Conservation (phyloP, 371 early-diverging fungal genomes). For the Mucor irregularis region DNA sequence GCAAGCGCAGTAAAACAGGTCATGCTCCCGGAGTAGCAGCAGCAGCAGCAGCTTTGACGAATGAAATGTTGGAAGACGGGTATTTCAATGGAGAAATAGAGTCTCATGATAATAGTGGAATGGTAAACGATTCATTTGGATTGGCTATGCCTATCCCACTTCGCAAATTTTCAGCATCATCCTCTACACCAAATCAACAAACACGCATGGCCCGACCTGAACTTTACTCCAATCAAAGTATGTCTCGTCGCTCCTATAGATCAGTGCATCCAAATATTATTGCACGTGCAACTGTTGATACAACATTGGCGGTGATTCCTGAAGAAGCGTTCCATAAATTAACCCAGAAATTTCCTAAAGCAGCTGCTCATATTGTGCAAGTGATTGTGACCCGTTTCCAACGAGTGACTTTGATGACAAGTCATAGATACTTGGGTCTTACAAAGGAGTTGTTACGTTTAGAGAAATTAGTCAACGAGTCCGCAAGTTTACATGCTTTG, state of each 20-base stretch:
- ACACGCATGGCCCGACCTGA: neutral
- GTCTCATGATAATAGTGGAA: neutral
- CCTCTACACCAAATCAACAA: neutral
- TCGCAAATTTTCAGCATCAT: conserved; percentile 2
- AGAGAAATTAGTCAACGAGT: conserved; percentile 76
- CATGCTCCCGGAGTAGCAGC: neutral
- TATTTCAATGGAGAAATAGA: conserved; percentile 9
- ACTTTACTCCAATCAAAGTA: neutral
- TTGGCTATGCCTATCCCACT: conserved; percentile 15
- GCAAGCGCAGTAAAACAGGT: conserved; percentile 5
- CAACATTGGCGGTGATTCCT: conserved; percentile 94
- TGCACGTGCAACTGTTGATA: conserved; percentile 84
- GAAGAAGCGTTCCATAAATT: conserved; percentile 90
- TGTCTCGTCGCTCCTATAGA: conserved; percentile 19
- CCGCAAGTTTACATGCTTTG: conserved; percentile 56
- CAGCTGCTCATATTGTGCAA: conserved; percentile 94
- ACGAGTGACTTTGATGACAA: conserved; percentile 90
- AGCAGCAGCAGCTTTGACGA: too few species aligned
- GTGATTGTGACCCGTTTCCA: conserved; percentile 95
- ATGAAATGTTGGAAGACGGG: neutral
- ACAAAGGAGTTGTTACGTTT: conserved; percentile 85
- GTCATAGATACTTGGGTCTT: conserved; percentile 89
- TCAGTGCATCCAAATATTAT: conserved; percentile 75
- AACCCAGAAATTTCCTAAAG: conserved; percentile 88
- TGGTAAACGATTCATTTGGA: neutral